Conservation (phyloP, 345 rosid genomes). For the Mallotus nudiflorus region DNA sequence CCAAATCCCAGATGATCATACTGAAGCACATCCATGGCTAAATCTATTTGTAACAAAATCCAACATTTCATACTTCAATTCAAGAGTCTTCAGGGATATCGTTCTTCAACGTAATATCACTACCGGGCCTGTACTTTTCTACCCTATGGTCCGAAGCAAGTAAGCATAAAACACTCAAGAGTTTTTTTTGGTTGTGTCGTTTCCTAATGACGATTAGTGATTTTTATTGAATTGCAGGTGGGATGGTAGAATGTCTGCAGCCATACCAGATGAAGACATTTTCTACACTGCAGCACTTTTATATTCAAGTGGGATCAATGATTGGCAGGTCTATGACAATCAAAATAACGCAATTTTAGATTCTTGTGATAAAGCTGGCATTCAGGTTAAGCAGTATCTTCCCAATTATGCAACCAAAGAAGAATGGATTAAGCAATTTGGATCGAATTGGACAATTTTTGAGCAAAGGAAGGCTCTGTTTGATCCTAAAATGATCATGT, state of each 20-base stretch:
- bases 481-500: slow-evolving; percentile 23
- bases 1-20: not conserved
- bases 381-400: slow-evolving; percentile 25
- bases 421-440: slow-evolving; percentile 29
- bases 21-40: slow-evolving; percentile 28
- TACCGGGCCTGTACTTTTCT: slow-evolving; percentile 24
- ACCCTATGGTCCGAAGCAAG: slow-evolving; percentile 27
- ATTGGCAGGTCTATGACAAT: slow-evolving; percentile 13
- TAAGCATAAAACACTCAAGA: no score
- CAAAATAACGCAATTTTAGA: slow-evolving; percentile 21
- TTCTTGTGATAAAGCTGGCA: slow-evolving; percentile 12
- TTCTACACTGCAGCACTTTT: slow-evolving; percentile 18
- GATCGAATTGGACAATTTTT: slow-evolving; percentile 21
- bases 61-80: slow-evolving; percentile 12
- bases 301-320: slow-evolving; percentile 6
- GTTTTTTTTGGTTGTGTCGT: no score
- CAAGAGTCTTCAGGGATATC: slow-evolving; percentile 21
- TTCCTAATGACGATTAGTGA: not conserved
- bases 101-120: slow-evolving; percentile 23
- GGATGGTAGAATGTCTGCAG: slow-evolving; percentile 23
- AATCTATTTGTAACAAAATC: slow-evolving; percentile 31
- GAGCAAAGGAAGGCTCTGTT: slow-evolving; percentile 16
- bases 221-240: slow-evolving; percentile 19
- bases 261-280: slow-evolving; percentile 27
- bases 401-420: slow-evolving; percentile 1